A percentile compares a stretch with the other conserved stretches of the same genome.
phyloP scores from a whole-genome alignment of 768 basidiomycete genomes.

The Tubosaeta brunneosetosa region DNA sequence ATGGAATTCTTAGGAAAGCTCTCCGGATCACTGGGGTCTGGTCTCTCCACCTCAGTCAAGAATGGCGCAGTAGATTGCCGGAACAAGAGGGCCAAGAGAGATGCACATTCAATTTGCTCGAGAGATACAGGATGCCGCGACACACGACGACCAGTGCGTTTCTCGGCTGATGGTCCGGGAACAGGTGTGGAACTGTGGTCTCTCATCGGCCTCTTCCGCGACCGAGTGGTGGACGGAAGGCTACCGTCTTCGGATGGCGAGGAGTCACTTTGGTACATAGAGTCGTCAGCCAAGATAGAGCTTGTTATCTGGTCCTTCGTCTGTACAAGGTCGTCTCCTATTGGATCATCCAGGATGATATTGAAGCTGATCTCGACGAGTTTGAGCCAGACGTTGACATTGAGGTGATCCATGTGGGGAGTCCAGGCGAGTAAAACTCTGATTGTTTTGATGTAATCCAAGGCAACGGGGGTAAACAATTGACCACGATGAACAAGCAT shows the following conservation, averaged over 20 bases:
- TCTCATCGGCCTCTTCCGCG: conserved; percentile 23
- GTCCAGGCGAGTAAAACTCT: conserved; percentile 56
- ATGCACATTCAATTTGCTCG: conserved; percentile 70
- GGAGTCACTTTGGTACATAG: conserved; percentile 34
- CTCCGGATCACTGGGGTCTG: conserved; percentile 20
- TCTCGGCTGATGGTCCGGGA: conserved; percentile 15
- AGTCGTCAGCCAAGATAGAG: conserved; percentile 13
- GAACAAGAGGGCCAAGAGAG: conserved; percentile 57
- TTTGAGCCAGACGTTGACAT: conserved; percentile 58
- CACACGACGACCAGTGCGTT: conserved; percentile 19
- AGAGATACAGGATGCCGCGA: conserved; percentile 34
- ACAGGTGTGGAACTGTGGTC: conserved; percentile 22
- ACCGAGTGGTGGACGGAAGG: conserved; percentile 27
- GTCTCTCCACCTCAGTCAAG: conserved; percentile 35
- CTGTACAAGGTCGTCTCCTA: conserved; percentile 29
- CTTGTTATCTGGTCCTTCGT: conserved; percentile 21
- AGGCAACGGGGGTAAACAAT: conserved; percentile 59
- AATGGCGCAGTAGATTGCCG: conserved; percentile 56
- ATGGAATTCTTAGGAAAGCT: conserved; percentile 30
- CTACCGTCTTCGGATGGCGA: conserved; percentile 27
- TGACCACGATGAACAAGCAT: conserved; percentile 50
- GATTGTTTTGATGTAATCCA: conserved; percentile 80
- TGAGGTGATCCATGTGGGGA: conserved; percentile 78
- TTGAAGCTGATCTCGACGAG: conserved; percentile 74
- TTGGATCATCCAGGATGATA: conserved; percentile 61